These are phyloP conservation scores for Suhomyces sp. DNA, from an alignment of 805 yeast genomes.

Conservation along the genomic window DNA sequence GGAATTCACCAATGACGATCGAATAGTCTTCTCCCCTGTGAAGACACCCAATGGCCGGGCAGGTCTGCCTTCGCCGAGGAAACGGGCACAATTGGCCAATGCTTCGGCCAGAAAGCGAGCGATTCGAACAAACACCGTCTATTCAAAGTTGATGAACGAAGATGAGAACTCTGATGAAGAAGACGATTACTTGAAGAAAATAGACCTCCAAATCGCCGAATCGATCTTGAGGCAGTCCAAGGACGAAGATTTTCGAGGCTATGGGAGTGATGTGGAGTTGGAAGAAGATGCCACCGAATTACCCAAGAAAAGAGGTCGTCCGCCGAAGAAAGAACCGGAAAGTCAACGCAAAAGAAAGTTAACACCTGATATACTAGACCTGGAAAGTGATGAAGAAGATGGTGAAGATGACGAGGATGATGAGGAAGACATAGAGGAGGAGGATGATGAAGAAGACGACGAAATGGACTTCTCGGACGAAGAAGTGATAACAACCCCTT, in stretches of 20 bases:
- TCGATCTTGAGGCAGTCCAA: slow-evolving; percentile 26
- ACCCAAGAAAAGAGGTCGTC: slow-evolving; percentile 5
- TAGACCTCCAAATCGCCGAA: slow-evolving; percentile 48
- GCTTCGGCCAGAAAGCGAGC: slow-evolving; percentile 53
- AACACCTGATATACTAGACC: too few species aligned
- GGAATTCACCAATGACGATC: slow-evolving; percentile 11
- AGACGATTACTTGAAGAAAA: slow-evolving; percentile 30
- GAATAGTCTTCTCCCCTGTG: slow-evolving; percentile 21
- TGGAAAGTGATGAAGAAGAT: slow-evolving; percentile 9
- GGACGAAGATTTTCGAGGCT: slow-evolving; percentile 10
- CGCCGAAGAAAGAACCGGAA: slow-evolving; percentile 1
- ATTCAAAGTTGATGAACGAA: slow-evolving; percentile 32
- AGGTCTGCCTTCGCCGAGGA: slow-evolving; percentile 47
- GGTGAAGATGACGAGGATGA: slow-evolving; percentile 2
- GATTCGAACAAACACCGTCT: slow-evolving; percentile 25
- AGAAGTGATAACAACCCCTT: slow-evolving; percentile 6
- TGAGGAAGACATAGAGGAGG: slow-evolving; percentile 8
- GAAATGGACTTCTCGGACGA: slow-evolving; percentile 6
- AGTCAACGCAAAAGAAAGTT: too few species aligned
- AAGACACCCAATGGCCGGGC: slow-evolving; percentile 45
- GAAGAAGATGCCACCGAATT: slow-evolving; percentile 19
- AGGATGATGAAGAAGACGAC: slow-evolving; percentile 10
- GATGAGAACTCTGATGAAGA: slow-evolving; percentile 32
- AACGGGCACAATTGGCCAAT: slow-evolving; percentile 40
- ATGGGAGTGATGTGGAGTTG: slow-evolving; percentile 24